Evolutionary conservation across 164 flowering plant species (phyloP).

Genomic region (Vitis rotundifolia): DNA sequence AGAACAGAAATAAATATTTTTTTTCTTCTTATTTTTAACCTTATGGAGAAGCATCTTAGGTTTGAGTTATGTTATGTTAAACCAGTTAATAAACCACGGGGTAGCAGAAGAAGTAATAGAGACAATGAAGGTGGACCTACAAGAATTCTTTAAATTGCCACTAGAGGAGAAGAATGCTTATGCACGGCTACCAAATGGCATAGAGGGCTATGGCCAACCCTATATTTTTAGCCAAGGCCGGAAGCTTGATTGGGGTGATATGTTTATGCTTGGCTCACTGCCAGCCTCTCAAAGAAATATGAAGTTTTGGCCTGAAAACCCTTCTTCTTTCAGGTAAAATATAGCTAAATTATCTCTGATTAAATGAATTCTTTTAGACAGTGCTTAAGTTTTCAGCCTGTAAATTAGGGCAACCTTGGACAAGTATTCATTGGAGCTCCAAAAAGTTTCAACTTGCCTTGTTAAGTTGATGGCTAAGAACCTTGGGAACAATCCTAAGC

Average conservation of each 20-base stretch:
- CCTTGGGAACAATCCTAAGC: conserved; percentile 29
- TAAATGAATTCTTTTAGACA: too few species aligned
- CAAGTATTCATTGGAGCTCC: conserved; percentile 36
- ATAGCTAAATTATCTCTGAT: too few species aligned
- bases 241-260: conserved; percentile 57
- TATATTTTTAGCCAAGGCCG: conserved; percentile 47
- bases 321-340: conserved; percentile 41
- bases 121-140: conserved; percentile 34
- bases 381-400: not conserved
- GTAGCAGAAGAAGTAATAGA: conserved; percentile 31
- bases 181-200: conserved; percentile 30
- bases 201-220: conserved; percentile 63
- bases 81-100: conserved; percentile 56
- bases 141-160: conserved; percentile 48
- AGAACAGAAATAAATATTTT: too few species aligned
- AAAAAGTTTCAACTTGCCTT: conserved; percentile 13
- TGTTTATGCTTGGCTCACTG: conserved; percentile 30
- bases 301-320: conserved; percentile 38
- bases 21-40: too few species aligned
- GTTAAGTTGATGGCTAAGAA: conserved; percentile 34
- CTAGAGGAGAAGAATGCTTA: conserved; percentile 45
- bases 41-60: too few species aligned
- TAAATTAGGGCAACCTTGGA: conserved; percentile 34
- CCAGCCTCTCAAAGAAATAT: conserved; percentile 29
- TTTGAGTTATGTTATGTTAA: not conserved